phyloP scores from a whole-genome alignment of 1,284 basidiomycete genomes.

The Fomitopsis pinicola region DNA sequence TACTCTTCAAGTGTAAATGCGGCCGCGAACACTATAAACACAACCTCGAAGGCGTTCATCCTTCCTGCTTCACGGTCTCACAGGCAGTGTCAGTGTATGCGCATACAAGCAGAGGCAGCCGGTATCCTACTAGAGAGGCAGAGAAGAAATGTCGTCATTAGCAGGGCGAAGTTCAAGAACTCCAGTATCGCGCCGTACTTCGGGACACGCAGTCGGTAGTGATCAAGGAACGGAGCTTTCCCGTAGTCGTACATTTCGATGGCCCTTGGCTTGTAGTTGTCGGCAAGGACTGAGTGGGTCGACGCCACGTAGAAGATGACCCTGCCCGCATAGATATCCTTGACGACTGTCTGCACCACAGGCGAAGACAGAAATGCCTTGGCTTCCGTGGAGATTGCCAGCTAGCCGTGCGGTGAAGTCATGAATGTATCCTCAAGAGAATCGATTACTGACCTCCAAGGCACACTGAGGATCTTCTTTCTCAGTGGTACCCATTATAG shows the following conservation, averaged over 20 bases:
- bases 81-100: not conserved
- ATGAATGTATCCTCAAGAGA: not conserved
- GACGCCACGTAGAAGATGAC: constrained; percentile 66
- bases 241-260: constrained; percentile 75
- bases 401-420: constrained; percentile 37
- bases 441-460: constrained; percentile 57
- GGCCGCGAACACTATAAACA: constrained; percentile 71
- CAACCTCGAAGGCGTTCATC: constrained; percentile 58
- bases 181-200: constrained; percentile 78
- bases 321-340: constrained; percentile 75
- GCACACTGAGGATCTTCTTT: constrained; percentile 67
- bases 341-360: constrained; percentile 78
- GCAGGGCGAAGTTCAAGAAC: constrained; percentile 67
- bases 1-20: constrained; percentile 83
- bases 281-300: constrained; percentile 71
- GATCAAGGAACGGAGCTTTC: constrained; percentile 76
- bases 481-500: constrained; percentile 48
- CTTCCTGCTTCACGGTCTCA: constrained; percentile 52
- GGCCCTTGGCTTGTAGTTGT: constrained; percentile 79
- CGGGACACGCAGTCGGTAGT: constrained; percentile 82
- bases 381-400: constrained; percentile 79
- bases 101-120: not conserved
- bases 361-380: constrained; percentile 79
- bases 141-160: constrained; percentile 69
- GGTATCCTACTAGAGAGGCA: constrained; percentile 55